phyloP scores from a whole-genome alignment of 2,329 filamentous ascomycete species.

The Pseudocercospora musae region DNA sequence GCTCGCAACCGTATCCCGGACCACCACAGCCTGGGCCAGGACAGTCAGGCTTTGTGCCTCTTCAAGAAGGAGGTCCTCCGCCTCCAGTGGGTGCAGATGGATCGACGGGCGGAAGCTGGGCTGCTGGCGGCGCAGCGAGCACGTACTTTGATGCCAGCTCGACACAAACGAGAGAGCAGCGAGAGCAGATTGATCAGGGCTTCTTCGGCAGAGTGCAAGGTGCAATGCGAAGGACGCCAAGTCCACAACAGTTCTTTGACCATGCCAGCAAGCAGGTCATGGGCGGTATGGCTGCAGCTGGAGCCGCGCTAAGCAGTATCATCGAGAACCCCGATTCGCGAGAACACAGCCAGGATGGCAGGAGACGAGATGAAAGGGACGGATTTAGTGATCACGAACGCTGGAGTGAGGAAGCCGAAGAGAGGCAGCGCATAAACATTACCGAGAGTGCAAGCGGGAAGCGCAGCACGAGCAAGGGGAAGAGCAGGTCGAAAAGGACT shows the following conservation, averaged over 20 bases:
- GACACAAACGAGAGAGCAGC: constrained; percentile 15
- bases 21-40: constrained; percentile 14
- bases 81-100: constrained; percentile 25
- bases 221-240: constrained; percentile 76
- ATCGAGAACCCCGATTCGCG: constrained; percentile 75
- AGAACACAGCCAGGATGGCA: constrained; percentile 51
- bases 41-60: constrained; percentile 16
- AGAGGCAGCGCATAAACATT: constrained; percentile 45
- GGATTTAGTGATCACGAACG: constrained; percentile 68
- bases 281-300: constrained; percentile 77
- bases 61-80: constrained; percentile 26
- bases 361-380: constrained; percentile 27
- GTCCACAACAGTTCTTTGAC: constrained; percentile 84
- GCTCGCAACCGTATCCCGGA: constrained; percentile 26
- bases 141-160: constrained; percentile 26
- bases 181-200: constrained; percentile 17
- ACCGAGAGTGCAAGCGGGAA: constrained; percentile 26
- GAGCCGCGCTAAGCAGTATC: constrained; percentile 76
- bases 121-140: constrained; percentile 32
- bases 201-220: constrained; percentile 64
- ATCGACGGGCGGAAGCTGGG: constrained; percentile 24
- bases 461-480: constrained; percentile 16
- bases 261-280: constrained; percentile 76
- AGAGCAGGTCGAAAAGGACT: constrained; percentile 54
- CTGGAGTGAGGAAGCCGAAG: constrained; percentile 86